A percentile compares a stretch with the other conserved stretches of the same genome.
Evolutionary conservation across 345 rosid genomes (phyloP).

Genomic region (Salix dunnii): DNA sequence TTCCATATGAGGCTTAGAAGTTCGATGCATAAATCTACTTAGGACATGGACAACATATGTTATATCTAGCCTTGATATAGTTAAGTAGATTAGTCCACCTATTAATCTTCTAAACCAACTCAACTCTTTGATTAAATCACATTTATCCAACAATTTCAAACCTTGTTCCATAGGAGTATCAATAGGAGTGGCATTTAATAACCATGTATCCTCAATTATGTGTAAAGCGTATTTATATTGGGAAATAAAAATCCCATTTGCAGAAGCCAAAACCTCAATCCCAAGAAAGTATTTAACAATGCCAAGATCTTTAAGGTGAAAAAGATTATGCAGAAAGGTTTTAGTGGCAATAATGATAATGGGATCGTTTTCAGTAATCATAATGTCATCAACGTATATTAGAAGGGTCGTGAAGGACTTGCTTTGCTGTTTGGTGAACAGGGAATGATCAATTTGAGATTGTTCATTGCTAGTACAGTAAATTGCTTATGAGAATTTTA

Average conservation of each 20-base stretch:
- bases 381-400: constrained; percentile 1
- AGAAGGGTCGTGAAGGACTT: neutral
- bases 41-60: neutral
- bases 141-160: constrained; percentile 1
- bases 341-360: neutral
- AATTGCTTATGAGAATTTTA: neutral
- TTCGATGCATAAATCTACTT: constrained; percentile 6
- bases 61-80: constrained; percentile 13
- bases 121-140: constrained; percentile 3
- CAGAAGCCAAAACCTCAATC: neutral
- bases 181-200: neutral
- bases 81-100: constrained; percentile 1
- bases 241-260: neutral
- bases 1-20: neutral
- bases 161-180: neutral
- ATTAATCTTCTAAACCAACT: neutral
- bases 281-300: neutral
- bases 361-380: constrained; percentile 2
- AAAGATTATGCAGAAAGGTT: neutral
- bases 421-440: neutral
- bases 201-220: neutral
- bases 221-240: neutral
- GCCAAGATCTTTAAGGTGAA: constrained; percentile 5
- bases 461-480: neutral
- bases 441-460: neutral